These are phyloP conservation scores for Articulospora tetracladia DNA, from an alignment of 495 filamentous ascomycete species.

Conservation along the genomic window DNA sequence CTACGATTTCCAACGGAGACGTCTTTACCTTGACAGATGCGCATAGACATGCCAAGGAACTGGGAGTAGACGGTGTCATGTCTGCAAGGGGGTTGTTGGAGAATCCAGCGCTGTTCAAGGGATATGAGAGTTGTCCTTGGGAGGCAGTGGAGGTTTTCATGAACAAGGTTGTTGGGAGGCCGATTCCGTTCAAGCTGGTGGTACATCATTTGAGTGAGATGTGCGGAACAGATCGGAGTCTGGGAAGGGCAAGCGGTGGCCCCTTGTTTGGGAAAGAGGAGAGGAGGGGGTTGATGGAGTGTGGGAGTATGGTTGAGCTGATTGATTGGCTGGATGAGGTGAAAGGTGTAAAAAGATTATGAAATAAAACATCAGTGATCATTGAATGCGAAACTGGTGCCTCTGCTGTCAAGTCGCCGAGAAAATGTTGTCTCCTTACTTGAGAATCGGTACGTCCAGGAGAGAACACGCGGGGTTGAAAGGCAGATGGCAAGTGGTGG, in stretches of 20 bases:
- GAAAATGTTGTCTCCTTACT: too few species aligned
- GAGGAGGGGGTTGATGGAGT: constrained; percentile 42
- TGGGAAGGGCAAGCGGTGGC: constrained; percentile 30
- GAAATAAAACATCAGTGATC: background rate
- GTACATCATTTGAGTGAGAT: constrained; percentile 63
- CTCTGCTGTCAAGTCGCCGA: too few species aligned
- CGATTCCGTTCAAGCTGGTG: constrained; percentile 55
- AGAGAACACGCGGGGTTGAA: too few species aligned
- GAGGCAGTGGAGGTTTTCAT: constrained; percentile 56
- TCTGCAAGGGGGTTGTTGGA: constrained; percentile 57
- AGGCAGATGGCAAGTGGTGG: too few species aligned
- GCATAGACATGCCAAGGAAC: constrained; percentile 24
- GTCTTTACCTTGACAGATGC: constrained; percentile 45
- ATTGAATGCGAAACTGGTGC: background rate
- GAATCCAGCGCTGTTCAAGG: constrained; percentile 54
- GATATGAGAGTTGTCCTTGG: constrained; percentile 52
- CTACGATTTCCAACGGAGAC: constrained; percentile 59
- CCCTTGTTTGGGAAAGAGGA: constrained; percentile 49
- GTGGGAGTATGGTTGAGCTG: constrained; percentile 49
- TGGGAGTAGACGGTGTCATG: constrained; percentile 51
- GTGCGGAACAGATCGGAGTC: constrained; percentile 45
- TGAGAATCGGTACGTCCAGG: too few species aligned
- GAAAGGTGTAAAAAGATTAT: constrained; percentile 23
- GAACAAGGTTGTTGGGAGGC: constrained; percentile 42
- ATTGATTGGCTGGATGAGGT: constrained; percentile 56